These are phyloP conservation scores for Diaporthe caulivora DNA, from an alignment of 2,329 filamentous ascomycete genomes.

Conservation along the genomic window DNA sequence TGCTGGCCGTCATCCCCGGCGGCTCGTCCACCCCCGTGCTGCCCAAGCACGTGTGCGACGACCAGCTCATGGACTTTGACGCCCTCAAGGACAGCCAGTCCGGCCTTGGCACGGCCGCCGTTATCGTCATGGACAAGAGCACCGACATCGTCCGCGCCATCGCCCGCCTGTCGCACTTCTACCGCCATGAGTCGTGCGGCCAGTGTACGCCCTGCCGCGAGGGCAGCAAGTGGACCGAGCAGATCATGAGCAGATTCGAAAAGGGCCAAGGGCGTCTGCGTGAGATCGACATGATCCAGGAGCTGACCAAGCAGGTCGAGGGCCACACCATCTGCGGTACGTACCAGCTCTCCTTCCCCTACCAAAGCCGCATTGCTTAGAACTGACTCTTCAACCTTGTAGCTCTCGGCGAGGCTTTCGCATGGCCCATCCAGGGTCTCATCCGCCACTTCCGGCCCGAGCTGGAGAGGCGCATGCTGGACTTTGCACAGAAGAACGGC, in stretches of 20 bases:
- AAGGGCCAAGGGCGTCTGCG: constrained; percentile 87
- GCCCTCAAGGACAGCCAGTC: constrained; percentile 97
- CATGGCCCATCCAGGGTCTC: constrained; percentile 97
- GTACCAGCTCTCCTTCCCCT: constrained; percentile 48
- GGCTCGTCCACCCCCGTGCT: constrained; percentile 97
- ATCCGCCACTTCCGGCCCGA: constrained; percentile 99
- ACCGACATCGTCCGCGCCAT: constrained; percentile 96
- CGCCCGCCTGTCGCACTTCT: constrained; percentile 93
- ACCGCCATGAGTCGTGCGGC: constrained; percentile 97
- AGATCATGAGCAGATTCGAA: constrained; percentile 98
- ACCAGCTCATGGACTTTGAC: constrained; percentile 99
- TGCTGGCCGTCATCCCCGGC: constrained; percentile 93
- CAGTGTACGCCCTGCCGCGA: constrained; percentile 99
- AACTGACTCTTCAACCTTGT: constrained; percentile 45
- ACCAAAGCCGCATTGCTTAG: neutral
- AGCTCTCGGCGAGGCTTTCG: constrained; percentile 96
- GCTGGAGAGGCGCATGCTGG: constrained; percentile 89
- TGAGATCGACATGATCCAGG: constrained; percentile 99
- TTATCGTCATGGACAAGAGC: constrained; percentile 99
- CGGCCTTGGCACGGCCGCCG: constrained; percentile 95
- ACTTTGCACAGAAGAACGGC: constrained; percentile 79
- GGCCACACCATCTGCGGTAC: constrained; percentile 97
- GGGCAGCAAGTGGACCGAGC: constrained; percentile 98
- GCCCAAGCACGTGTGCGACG: constrained; percentile 89
- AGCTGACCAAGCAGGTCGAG: constrained; percentile 99